phyloP scores from a whole-genome alignment of 2,329 filamentous ascomycete genomes.

The Cladophialophora yegresii region DNA sequence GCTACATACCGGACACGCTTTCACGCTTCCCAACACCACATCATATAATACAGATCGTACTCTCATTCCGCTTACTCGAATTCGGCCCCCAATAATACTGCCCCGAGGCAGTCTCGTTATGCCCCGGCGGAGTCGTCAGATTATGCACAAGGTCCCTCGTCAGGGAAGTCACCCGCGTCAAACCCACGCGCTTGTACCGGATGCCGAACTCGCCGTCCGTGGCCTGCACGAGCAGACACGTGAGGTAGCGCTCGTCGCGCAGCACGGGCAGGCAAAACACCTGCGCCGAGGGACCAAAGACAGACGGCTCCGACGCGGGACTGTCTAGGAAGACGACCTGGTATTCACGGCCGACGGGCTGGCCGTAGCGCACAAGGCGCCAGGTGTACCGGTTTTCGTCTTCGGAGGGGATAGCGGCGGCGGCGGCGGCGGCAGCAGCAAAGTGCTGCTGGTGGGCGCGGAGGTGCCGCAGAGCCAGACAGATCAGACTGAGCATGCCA shows the following conservation, averaged over 20 bases:
- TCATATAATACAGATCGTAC: conserved; percentile 21
- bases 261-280: conserved; percentile 19
- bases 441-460: too few relatives aligned
- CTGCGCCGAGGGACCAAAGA: conserved; percentile 15
- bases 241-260: conserved; percentile 5
- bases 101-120: conserved; percentile 4
- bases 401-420: not conserved
- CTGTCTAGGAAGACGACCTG: conserved; percentile 18
- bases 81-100: conserved; percentile 13
- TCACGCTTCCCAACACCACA: too few relatives aligned
- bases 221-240: conserved; percentile 16
- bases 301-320: conserved; percentile 14
- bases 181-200: conserved; percentile 12
- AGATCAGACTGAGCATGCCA: not conserved
- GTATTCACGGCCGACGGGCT: conserved; percentile 7
- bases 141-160: conserved; percentile 1
- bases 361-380: conserved; percentile 8
- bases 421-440: not conserved
- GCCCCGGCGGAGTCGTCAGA: conserved; percentile 7
- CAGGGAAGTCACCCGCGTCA: conserved; percentile 10
- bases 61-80: conserved; percentile 14
- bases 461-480: not conserved
- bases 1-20: not conserved
- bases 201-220: conserved; percentile 19
- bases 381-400: conserved; percentile 15